phyloP scores from a whole-genome alignment of 139 green algal genomes.

The Tetradesmus lagerheimii region DNA sequence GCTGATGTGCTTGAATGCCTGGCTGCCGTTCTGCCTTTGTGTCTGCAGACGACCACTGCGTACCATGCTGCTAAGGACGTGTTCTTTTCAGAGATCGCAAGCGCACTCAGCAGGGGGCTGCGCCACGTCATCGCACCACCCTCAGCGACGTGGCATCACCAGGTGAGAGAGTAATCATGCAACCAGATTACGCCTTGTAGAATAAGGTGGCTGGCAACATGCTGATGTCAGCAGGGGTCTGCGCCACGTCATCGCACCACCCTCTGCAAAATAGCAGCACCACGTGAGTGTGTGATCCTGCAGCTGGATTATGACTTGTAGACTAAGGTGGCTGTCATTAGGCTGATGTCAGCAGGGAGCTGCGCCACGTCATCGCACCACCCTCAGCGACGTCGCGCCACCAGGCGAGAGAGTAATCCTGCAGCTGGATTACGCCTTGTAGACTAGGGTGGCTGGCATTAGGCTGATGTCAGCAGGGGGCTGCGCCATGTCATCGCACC shows the following conservation, averaged over 20 bases:
- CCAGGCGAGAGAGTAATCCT: not conserved
- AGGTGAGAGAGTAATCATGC: not conserved
- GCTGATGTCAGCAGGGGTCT: constrained; percentile 61
- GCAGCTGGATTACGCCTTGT: not conserved
- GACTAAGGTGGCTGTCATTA: not conserved
- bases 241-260: constrained; percentile 75
- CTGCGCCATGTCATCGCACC: constrained; percentile 78
- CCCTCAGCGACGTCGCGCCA: constrained; percentile 67
- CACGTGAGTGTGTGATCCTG: not conserved
- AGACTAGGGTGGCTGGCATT: not conserved
- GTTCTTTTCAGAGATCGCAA: constrained; percentile 67
- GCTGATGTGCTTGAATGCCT: too few relatives aligned
- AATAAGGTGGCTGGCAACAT: not conserved
- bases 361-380: constrained; percentile 77
- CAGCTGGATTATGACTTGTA: not conserved
- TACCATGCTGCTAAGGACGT: constrained; percentile 54
- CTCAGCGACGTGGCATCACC: constrained; percentile 63
- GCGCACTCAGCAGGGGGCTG: constrained; percentile 60
- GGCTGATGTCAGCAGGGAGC: constrained; percentile 53
- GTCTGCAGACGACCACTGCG: not conserved
- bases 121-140: constrained; percentile 78
- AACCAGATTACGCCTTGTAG: too few relatives aligned
- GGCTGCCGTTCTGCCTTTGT: not conserved
- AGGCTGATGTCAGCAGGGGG: constrained; percentile 48
- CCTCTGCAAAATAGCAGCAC: constrained; percentile 65